Evolutionary conservation across 306 rosid genomes (phyloP).

Genomic region (Sicyos edulis): DNA sequence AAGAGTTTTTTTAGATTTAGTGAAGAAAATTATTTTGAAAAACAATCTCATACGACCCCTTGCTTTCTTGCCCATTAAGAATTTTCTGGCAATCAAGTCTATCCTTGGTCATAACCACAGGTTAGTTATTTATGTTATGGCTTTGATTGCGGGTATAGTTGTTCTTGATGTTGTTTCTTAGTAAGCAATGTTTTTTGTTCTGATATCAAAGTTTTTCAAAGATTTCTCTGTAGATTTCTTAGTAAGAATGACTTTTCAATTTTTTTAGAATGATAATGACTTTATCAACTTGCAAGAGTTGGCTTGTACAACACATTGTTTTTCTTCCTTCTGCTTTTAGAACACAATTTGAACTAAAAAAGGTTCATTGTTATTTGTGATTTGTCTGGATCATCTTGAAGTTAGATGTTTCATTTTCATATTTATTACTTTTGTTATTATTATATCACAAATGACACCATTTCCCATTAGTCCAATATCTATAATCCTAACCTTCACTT

Average conservation of each 20-base stretch:
- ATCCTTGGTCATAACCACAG: not conserved
- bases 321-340: not conserved
- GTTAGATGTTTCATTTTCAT: not conserved
- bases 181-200: not conserved
- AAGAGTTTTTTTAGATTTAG: not conserved
- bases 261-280: not conserved
- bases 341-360: not conserved
- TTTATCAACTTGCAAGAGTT: conserved; percentile 1
- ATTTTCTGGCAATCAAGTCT: not conserved
- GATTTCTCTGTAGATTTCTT: not conserved
- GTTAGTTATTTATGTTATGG: not conserved
- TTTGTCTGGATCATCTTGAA: not conserved
- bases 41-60: not conserved
- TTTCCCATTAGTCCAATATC: not conserved
- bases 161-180: not conserved
- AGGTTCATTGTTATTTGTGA: not conserved
- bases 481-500: not conserved
- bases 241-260: too few relatives aligned
- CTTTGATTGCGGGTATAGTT: too few relatives aligned
- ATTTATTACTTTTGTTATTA: not conserved
- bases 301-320: not conserved
- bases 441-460: not conserved
- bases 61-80: not conserved
- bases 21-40: not conserved
- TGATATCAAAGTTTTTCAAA: not conserved